Conservation (phyloP, 1,284 basidiomycete genomes). For the Apiotrichum siamense region DNA sequence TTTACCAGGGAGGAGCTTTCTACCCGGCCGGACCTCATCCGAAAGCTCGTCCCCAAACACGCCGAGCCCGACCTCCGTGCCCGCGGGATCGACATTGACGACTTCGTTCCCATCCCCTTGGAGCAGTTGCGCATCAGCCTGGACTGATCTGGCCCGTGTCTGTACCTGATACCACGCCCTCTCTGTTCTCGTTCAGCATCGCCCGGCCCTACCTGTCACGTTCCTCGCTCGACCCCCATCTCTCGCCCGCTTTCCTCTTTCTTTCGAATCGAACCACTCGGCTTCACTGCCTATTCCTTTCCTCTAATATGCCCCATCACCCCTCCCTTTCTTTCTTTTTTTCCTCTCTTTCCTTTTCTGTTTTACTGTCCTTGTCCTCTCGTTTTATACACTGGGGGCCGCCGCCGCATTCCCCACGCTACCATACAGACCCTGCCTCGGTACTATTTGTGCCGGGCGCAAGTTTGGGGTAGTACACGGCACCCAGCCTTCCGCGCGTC, state of each 20-base stretch:
- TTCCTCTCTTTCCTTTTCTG: neutral
- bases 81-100: constrained; percentile 80
- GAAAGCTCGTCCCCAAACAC: constrained; percentile 81
- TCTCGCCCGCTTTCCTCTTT: constrained; percentile 8
- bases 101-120: constrained; percentile 88
- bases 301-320: constrained; percentile 9
- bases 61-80: constrained; percentile 80
- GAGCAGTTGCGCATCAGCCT: constrained; percentile 85
- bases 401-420: neutral
- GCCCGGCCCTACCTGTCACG: constrained; percentile 15
- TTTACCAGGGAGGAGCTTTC: constrained; percentile 96
- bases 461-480: no score
- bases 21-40: constrained; percentile 88
- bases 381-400: neutral
- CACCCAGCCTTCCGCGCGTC: no score
- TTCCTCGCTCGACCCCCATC: constrained; percentile 7
- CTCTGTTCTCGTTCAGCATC: constrained; percentile 12
- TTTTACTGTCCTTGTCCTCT: constrained; percentile 2
- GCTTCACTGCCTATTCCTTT: neutral
- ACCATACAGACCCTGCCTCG: no score
- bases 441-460: no score
- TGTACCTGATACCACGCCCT: neutral
- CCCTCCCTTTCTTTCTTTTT: no score
- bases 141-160: constrained; percentile 51
- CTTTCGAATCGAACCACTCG: constrained; percentile 1